Evolutionary conservation across 73 alveolate genomes (phyloP), one percentile per base, ranked within the genome.

Genomic region (Breviolum minutum): DNA sequence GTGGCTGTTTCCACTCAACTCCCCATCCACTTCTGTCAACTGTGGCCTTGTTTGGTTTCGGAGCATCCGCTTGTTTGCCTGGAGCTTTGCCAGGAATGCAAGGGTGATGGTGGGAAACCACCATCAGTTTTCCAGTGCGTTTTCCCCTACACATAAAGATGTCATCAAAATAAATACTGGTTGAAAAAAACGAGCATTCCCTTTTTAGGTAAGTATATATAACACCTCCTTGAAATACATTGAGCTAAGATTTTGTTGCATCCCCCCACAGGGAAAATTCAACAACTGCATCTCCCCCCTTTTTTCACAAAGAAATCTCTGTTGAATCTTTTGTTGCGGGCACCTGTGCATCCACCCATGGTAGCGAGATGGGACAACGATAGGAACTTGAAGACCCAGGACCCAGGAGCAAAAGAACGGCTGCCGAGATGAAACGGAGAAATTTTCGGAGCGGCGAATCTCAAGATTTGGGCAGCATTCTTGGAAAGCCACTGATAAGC

Each of bases 261-360:
- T 40, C 54, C 54, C 0, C 54, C n/a, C n/a, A n/a, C n/a, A n/a
- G n/a, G n/a, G 54, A 40, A 2, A 40, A 40, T n/a, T n/a, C 54
- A 40, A 40, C 54, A 40, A 40, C 54, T 40, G 54, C 54, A 40
- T 40, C 54, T 71, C 32, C 27, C 82, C 27, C 30, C 9, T 10
- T 29, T 16, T 24, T 27, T 27, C 64, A n/a, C 63, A 1, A 13
- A 30, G n/a, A 20, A 6, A 30, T 13, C 17, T 6, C 24, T 13
- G 17, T 32, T 9, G 17, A 14, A 32, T n/a, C n/a, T n/a, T n/a
- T n/a, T n/a, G n/a, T n/a, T n/a, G n/a, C n/a, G 24, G 77, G 29
- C 77, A 54, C 93, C 93, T 84, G 74, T n/a, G 61, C 93, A 84
- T 20, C 93, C 93, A 26, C 93, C 93, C 93, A 84, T 84, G 20